phyloP scores from a whole-genome alignment of 2,329 filamentous ascomycete species.

The Lomentospora prolificans region DNA sequence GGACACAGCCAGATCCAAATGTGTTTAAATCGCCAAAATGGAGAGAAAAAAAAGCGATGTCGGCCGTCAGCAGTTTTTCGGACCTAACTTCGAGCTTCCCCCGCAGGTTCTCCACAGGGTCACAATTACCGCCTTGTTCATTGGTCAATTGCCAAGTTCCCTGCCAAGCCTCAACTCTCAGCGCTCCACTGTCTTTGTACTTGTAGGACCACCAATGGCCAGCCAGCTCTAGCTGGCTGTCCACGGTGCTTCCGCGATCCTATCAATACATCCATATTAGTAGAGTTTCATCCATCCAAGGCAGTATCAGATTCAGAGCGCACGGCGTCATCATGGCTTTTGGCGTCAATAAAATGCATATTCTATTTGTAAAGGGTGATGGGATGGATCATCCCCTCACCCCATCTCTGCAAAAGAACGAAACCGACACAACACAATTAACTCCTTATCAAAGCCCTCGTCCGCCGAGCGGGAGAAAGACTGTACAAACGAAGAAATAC shows the following conservation, averaged over 20 bases:
- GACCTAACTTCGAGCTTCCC: background rate
- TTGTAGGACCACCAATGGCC: too few relatives aligned
- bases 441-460: background rate
- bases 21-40: background rate
- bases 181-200: too few relatives aligned
- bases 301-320: too few relatives aligned
- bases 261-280: too few relatives aligned
- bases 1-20: background rate
- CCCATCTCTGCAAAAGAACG: background rate
- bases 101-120: constrained; percentile 6
- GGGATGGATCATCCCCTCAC: background rate
- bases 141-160: constrained; percentile 1
- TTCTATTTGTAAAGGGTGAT: constrained; percentile 1
- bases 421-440: background rate
- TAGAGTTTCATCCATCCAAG: too few relatives aligned
- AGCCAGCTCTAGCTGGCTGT: too few relatives aligned
- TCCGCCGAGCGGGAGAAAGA: too few relatives aligned
- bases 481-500: background rate
- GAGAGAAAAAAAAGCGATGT: constrained; percentile 4
- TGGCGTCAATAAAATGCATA: background rate
- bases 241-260: too few relatives aligned
- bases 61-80: background rate
- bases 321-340: too few relatives aligned
- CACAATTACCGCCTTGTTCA: constrained; percentile 2
- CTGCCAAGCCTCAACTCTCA: background rate